phyloP scores from a whole-genome alignment of 179 eudicot species.

The Beta lomatogona region DNA sequence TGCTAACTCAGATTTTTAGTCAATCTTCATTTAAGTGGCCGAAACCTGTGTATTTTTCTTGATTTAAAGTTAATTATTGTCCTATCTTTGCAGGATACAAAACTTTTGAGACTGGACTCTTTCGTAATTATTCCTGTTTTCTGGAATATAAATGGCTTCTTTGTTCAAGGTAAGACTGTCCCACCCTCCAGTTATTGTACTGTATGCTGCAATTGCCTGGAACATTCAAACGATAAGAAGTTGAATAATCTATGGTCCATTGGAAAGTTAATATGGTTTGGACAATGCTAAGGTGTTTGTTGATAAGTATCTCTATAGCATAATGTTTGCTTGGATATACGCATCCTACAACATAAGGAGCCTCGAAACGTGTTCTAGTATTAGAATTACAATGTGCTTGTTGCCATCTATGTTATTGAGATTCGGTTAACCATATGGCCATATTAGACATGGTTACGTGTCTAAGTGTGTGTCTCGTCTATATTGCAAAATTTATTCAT shows the following conservation, averaged over 20 bases:
- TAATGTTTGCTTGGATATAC: background rate
- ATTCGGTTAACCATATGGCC: too few relatives aligned
- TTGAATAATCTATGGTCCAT: background rate
- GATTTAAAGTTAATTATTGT: background rate
- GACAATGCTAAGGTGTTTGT: background rate
- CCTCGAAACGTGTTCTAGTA: background rate
- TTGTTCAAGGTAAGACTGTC: slow-evolving; percentile 30
- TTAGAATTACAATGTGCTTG: background rate
- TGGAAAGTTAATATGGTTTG: too few relatives aligned
- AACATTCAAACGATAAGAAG: background rate
- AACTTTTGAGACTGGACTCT: too few relatives aligned
- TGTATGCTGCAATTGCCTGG: background rate
- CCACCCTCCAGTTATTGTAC: background rate
- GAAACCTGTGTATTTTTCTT: too few relatives aligned
- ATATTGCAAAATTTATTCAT: too few relatives aligned
- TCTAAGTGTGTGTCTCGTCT: too few relatives aligned
- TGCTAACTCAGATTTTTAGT: too few relatives aligned
- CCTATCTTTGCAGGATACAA: slow-evolving; percentile 15
- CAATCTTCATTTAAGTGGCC: too few relatives aligned
- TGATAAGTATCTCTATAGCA: background rate
- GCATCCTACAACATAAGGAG: background rate
- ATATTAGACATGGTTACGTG: too few relatives aligned
- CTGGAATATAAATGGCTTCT: slow-evolving; percentile 28
- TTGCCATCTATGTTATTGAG: background rate
- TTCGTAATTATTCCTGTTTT: background rate